phyloP scores from a whole-genome alignment of 2,329 filamentous ascomycete species.

The Diaporthe sp. region DNA sequence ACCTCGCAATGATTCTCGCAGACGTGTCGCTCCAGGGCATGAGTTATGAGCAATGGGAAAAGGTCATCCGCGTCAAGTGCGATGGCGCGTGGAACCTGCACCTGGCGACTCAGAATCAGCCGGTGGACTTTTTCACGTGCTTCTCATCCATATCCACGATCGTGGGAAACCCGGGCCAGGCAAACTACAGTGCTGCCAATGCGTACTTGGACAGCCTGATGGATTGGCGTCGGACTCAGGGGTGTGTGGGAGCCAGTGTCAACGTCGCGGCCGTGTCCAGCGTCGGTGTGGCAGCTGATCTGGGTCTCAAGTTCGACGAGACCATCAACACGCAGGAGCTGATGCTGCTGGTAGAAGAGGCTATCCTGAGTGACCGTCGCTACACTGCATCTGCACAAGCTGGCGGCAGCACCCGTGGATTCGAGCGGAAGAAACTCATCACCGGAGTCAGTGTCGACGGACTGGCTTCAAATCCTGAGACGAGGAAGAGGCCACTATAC shows the following conservation, averaged over 20 bases:
- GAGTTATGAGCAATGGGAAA: conserved; percentile 5
- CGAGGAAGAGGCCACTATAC: conserved; percentile 8
- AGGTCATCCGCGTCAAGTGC: conserved; percentile 15
- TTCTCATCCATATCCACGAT: conserved; percentile 43
- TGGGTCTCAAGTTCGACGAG: conserved; percentile 11
- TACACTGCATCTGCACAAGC: not conserved
- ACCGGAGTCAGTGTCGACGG: not conserved
- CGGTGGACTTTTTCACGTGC: conserved; percentile 45
- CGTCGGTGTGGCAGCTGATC: not conserved
- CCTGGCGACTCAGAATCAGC: not conserved
- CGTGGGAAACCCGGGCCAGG: conserved; percentile 47
- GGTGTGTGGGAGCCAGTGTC: conserved; percentile 4
- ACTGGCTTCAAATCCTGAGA: not conserved
- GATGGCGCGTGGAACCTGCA: conserved; percentile 17
- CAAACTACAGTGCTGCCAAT: conserved; percentile 56
- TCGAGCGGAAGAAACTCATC: not conserved
- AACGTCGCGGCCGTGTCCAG: conserved; percentile 18
- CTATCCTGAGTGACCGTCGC: not conserved
- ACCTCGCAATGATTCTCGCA: conserved; percentile 28
- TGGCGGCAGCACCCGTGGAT: not conserved
- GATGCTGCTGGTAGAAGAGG: conserved; percentile 11
- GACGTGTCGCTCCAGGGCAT: conserved; percentile 12
- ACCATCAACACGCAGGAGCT: conserved; percentile 20
- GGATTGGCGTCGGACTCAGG: not conserved
- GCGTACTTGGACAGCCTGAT: conserved; percentile 48